Base-by-base conservation (phyloP, 139 green algal genomes). In the Tetraselmis striata region DNA sequence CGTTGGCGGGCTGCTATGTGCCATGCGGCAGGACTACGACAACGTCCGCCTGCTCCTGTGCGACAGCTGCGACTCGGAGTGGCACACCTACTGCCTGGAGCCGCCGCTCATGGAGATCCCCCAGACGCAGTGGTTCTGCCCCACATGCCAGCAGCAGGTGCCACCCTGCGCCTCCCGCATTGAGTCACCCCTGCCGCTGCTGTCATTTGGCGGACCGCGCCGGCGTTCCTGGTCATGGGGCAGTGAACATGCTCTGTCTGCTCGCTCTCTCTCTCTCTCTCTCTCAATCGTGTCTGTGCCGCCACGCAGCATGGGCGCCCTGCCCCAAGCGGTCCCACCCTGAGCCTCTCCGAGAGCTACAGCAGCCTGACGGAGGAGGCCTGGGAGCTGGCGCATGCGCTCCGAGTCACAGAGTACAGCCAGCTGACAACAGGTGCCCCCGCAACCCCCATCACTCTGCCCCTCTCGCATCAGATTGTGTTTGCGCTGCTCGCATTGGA, bases 41-140 rank as follows among this genome's bases (percentile, higher is more conserved):
- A 80, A 78, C 0, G 31, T 45, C 2, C 84, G 86, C 25, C 79
- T 93, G 80, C 79, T 95, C 32, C 81, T 93, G 75, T 95, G 92
- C 75, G 89, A 94, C 82, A 79, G 85, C 79, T 96, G 93, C 77
- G 86, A 94, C 32, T 85, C 85, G 2, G 86, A 92, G 84, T 92
- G 87, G 77, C 93, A 96, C 87, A 88, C 82, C 79, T 95, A 96
- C 85, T 96, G 93, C 87, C 79, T 94, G 30, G 86, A 90, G 28
- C 93, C 93, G 27, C 89, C 90, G 11, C 84, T 96, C 81, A 32
- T 89, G 32, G 90, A 95, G 79, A 83, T 92, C 1, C 92, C 83
- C 45, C 83, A 90, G 75, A 91, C 87, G 1, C 80, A 90, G 11
- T 95, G 91, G 89, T 91, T 88, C 75, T 95, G 92, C 83, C 86